Conservation (phyloP, 306 rosid genomes). For the Dalbergia cochinchinensis region DNA sequence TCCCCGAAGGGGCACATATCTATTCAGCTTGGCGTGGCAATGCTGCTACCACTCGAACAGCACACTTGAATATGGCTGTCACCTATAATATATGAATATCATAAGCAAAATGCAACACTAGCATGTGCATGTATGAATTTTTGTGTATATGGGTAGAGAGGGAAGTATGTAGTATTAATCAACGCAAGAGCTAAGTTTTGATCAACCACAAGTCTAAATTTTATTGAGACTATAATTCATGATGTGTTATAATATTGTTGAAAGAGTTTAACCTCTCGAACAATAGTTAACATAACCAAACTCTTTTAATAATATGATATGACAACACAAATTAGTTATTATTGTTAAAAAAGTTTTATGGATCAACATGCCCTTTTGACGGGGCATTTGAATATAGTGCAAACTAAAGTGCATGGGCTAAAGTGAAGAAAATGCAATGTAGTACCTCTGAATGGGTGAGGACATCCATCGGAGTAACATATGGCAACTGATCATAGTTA, state of each 20-base stretch:
- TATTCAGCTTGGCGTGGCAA: constrained; percentile 57
- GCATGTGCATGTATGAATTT: not conserved
- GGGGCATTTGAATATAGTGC: not conserved
- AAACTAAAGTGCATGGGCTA: not conserved
- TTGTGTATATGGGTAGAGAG: not conserved
- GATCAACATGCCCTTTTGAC: not conserved
- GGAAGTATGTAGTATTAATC: not conserved
- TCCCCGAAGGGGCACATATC: constrained; percentile 45
- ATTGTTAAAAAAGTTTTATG: not conserved
- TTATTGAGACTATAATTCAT: not conserved
- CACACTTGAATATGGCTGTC: constrained; percentile 65
- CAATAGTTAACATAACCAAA: not conserved
- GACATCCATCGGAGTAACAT: constrained; percentile 66
- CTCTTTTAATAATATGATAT: not conserved
- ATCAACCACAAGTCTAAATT: not conserved
- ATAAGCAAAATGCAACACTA: constrained; percentile 1
- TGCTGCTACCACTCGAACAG: constrained; percentile 66
- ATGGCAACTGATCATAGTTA: constrained; percentile 36
- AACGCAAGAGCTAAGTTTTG: not conserved
- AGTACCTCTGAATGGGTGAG: constrained; percentile 68
- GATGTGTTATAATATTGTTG: not conserved
- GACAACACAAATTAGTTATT: not conserved
- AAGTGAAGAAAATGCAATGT: constrained; percentile 19
- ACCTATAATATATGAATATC: constrained; percentile 53
- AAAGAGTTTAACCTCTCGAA: not conserved